A percentile compares a stretch with the other conserved stretches of the same genome.
phyloP scores from a whole-genome alignment of 192 early-diverging fungal species.

The Spizellomyces punctatus region DNA sequence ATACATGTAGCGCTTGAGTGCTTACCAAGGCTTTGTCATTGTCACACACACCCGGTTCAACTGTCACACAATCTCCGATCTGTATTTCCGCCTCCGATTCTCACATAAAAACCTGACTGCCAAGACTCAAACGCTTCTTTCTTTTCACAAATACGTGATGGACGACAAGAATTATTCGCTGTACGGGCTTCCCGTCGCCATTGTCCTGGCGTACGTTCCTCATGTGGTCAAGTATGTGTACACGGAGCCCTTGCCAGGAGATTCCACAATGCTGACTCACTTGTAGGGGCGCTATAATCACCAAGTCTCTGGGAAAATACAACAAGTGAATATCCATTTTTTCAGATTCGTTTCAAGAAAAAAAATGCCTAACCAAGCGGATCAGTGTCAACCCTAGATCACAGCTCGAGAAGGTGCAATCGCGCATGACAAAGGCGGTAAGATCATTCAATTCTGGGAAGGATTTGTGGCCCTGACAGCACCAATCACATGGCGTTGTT shows the following conservation, averaged over 20 bases:
- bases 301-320: background rate
- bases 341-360: background rate
- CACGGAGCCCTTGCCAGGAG: no score
- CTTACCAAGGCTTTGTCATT: no score
- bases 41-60: no score
- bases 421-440: background rate
- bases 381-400: slow-evolving; percentile 6
- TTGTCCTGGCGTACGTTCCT: slow-evolving; percentile 9
- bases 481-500: background rate
- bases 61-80: no score
- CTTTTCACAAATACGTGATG: background rate
- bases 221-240: slow-evolving; percentile 7
- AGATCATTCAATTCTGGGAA: no score
- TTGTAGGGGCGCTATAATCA: slow-evolving; percentile 1
- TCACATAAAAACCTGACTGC: no score
- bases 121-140: no score
- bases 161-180: background rate
- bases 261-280: background rate
- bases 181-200: background rate
- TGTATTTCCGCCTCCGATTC: no score
- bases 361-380: background rate
- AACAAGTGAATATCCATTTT: background rate
- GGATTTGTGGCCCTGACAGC: no score
- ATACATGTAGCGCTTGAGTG: no score
- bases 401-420: background rate